Percentiles rank a stretch among this genome's conserved stretches.
phyloP scores from a whole-genome alignment of 2,329 filamentous ascomycete genomes.

The Pyricularia pennisetigena region DNA sequence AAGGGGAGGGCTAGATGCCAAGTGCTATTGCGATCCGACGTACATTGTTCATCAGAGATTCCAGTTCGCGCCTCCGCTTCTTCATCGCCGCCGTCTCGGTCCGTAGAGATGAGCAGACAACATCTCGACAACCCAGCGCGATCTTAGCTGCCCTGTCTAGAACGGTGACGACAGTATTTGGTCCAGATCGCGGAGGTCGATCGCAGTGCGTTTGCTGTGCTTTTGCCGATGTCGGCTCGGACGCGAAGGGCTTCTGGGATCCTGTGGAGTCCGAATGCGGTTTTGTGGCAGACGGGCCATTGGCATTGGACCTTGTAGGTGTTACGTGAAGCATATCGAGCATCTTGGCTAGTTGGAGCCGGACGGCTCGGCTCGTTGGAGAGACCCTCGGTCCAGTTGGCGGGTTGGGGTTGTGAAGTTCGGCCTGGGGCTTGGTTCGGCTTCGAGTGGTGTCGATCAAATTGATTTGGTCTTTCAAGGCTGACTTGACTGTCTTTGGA shows the following conservation, averaged over 20 bases:
- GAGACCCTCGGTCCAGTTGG: not conserved
- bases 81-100: not conserved
- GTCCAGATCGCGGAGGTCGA: not conserved
- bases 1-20: not conserved
- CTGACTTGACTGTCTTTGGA: not conserved
- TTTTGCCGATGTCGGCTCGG: not conserved
- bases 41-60: constrained; percentile 11
- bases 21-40: not conserved
- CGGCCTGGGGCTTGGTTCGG: too few relatives aligned
- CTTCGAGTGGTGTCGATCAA: not conserved
- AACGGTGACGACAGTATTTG: not conserved
- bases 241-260: not conserved
- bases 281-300: not conserved
- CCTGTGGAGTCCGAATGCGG: not conserved
- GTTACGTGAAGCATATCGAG: not conserved
- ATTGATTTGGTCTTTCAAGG: not conserved
- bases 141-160: not conserved
- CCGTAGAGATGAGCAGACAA: not conserved
- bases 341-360: not conserved
- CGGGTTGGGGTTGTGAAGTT: not conserved
- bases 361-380: not conserved
- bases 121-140: not conserved
- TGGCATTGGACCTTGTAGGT: not conserved
- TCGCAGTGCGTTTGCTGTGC: not conserved
- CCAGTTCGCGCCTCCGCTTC: constrained; percentile 8